Evolutionary conservation across 176 grass and related monocot genomes (phyloP).

Genomic region (Cenchrus fungigraminus): DNA sequence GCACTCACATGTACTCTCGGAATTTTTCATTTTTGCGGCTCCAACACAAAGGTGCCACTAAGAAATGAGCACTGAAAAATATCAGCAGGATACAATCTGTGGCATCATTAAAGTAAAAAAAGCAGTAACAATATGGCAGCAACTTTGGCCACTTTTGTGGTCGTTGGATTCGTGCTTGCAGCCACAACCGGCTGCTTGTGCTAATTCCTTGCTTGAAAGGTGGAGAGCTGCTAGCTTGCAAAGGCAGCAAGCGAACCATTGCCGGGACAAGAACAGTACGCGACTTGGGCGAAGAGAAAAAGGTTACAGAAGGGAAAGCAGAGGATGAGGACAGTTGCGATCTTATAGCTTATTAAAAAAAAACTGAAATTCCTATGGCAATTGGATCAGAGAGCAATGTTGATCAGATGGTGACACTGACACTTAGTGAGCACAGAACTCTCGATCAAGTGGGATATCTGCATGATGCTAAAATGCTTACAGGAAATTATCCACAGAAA

Average conservation of each 20-base stretch:
- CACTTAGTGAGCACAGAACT: background rate
- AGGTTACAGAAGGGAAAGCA: background rate
- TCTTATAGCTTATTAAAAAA: background rate
- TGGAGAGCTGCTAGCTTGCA: background rate
- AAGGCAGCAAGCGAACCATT: background rate
- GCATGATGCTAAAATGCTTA: background rate
- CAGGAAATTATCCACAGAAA: background rate
- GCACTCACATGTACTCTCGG: too few relatives aligned
- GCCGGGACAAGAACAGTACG: background rate
- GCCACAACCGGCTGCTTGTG: background rate
- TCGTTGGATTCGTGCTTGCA: background rate
- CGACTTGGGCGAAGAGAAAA: background rate
- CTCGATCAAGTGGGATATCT: background rate
- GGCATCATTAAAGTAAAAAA: background rate
- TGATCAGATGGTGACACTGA: background rate
- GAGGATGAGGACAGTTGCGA: background rate
- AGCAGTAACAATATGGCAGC: background rate
- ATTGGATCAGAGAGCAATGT: background rate
- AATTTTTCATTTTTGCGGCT: background rate
- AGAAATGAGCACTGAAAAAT: background rate
- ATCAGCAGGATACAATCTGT: background rate
- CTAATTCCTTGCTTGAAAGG: constrained; percentile 19
- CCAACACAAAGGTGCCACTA: background rate
- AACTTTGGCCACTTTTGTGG: background rate
- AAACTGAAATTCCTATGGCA: background rate